Evolutionary conservation across 2,329 filamentous ascomycete species (phyloP).

Genomic region (Malbranchea cinnamomea): DNA sequence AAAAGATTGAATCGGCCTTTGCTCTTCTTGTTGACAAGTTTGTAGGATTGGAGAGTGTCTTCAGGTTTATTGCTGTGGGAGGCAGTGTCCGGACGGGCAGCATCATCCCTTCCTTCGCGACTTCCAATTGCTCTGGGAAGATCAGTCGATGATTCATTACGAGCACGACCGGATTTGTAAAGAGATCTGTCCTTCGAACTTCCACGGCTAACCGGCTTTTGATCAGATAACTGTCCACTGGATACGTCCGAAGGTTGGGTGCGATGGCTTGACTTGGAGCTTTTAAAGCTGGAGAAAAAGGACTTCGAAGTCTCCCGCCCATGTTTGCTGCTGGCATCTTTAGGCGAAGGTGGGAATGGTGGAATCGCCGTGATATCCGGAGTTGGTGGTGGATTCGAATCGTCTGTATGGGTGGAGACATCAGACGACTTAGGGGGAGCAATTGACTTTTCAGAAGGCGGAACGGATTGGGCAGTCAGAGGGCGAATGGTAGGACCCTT

Average conservation of each 20-base stretch:
- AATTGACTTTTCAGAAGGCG: slow-evolving; percentile 14
- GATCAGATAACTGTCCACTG: slow-evolving; percentile 20
- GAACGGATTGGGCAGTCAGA: slow-evolving; percentile 15
- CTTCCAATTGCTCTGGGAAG: slow-evolving; percentile 20
- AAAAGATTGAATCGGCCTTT: slow-evolving; percentile 32
- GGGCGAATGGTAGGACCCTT: slow-evolving; percentile 23
- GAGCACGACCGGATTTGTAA: slow-evolving; percentile 19
- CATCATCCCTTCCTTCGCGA: slow-evolving; percentile 17
- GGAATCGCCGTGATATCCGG: slow-evolving; percentile 32
- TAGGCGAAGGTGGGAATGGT: slow-evolving; percentile 29
- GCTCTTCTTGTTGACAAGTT: slow-evolving; percentile 21
- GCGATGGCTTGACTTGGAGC: slow-evolving; percentile 30
- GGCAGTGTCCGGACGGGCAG: too few species aligned
- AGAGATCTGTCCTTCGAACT: slow-evolving; percentile 30
- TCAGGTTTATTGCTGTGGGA: too few species aligned
- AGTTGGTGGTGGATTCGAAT: slow-evolving; percentile 17
- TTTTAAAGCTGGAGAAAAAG: slow-evolving; percentile 33
- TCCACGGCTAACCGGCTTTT: slow-evolving; percentile 25
- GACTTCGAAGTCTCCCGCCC: slow-evolving; percentile 30
- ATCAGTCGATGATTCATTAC: slow-evolving; percentile 28
- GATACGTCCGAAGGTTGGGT: slow-evolving; percentile 27
- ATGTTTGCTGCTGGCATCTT: slow-evolving; percentile 24
- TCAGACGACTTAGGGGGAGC: slow-evolving; percentile 17
- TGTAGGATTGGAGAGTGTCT: slow-evolving; percentile 15
- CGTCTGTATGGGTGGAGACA: slow-evolving; percentile 12